phyloP scores from a whole-genome alignment of 768 basidiomycete genomes.

The Sarcomyxa edulis region DNA sequence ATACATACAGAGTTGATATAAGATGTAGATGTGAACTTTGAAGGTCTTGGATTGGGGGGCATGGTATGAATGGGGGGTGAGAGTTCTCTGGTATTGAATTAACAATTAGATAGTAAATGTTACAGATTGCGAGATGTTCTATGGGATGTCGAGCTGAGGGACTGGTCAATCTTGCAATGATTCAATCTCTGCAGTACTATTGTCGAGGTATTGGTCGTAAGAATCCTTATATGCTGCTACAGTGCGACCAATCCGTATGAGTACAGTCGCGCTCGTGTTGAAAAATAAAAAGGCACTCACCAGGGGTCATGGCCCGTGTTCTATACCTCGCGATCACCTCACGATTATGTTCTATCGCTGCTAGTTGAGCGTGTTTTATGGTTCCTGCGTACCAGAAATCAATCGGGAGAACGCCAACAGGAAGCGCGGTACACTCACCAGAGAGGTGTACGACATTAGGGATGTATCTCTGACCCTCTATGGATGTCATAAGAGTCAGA shows the following conservation, averaged over 20 bases:
- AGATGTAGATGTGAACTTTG: too few relatives aligned
- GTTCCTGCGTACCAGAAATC: constrained; percentile 50
- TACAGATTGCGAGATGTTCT: too few relatives aligned
- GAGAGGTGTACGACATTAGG: constrained; percentile 80
- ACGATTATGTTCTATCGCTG: constrained; percentile 71
- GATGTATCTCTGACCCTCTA: constrained; percentile 56
- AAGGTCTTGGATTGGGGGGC: too few relatives aligned
- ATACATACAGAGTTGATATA: too few relatives aligned
- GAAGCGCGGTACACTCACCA: constrained; percentile 51
- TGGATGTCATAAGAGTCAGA: constrained; percentile 58
- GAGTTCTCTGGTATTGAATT: too few relatives aligned
- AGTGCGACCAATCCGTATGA: constrained; percentile 2
- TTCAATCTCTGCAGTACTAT: constrained; percentile 57
- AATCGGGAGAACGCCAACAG: not conserved
- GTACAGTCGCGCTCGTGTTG: not conserved
- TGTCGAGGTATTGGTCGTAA: constrained; percentile 52
- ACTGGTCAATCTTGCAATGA: constrained; percentile 53
- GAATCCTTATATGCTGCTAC: constrained; percentile 57
- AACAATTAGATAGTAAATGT: too few relatives aligned
- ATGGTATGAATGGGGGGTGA: too few relatives aligned
- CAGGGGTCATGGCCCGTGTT: constrained; percentile 43
- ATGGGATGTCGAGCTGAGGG: too few relatives aligned
- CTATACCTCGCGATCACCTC: constrained; percentile 65
- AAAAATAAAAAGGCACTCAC: constrained; percentile 26
- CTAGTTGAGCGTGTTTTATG: constrained; percentile 78